Conservation (phyloP, 257 asterid genomes). For the Solanum habrochaites region DNA sequence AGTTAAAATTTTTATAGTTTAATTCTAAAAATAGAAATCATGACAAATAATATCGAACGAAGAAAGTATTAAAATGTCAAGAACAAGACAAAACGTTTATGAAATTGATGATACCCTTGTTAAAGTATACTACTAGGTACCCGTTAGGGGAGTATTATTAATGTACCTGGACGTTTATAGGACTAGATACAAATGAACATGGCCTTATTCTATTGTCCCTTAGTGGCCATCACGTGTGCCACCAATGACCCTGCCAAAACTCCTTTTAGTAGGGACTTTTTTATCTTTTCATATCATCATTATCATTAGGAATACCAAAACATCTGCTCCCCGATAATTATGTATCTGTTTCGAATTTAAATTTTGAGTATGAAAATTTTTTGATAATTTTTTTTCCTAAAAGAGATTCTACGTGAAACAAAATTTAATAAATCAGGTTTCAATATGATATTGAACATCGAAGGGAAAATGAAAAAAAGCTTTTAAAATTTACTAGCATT, state of each 20-base stretch:
- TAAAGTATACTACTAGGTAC: background rate
- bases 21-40: no score
- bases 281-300: background rate
- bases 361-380: accelerated
- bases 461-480: no score
- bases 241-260: background rate
- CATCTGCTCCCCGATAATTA: no score
- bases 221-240: background rate
- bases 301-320: background rate
- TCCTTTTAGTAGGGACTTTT: background rate
- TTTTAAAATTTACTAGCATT: no score
- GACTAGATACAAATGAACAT: background rate
- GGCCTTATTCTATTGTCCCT: background rate
- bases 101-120: background rate
- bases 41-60: accelerated
- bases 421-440: no score
- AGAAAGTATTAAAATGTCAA: background rate
- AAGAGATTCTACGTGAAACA: accelerated
- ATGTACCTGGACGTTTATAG: background rate
- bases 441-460: accelerated
- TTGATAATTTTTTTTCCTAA: no score
- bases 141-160: background rate
- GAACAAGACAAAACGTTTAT: background rate
- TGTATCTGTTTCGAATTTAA: no score
- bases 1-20: no score